Conservation (phyloP, 495 filamentous ascomycete species). For the Copromyces sp. region DNA sequence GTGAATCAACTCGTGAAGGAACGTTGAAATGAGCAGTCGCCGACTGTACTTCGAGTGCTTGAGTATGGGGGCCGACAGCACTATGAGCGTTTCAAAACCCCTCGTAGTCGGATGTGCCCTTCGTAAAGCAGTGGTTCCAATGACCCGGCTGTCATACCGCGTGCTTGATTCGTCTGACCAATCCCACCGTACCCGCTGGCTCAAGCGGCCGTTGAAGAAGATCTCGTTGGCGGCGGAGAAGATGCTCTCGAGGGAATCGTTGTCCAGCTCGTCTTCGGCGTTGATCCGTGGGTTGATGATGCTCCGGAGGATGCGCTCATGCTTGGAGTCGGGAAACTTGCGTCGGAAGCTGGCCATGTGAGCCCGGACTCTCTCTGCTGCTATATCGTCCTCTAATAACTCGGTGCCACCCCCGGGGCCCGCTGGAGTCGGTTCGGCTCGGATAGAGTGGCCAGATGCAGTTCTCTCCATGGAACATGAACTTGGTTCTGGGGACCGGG, state of each 20-base stretch:
- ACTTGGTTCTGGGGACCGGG: slow-evolving; percentile 2
- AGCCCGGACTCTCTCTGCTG: slow-evolving; percentile 29
- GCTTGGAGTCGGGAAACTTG: slow-evolving; percentile 34
- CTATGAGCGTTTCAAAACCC: slow-evolving; percentile 46
- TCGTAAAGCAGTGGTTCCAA: slow-evolving; percentile 45
- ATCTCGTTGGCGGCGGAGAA: slow-evolving; percentile 43
- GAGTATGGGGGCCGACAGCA: slow-evolving; percentile 42
- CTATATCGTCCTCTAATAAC: slow-evolving; percentile 28
- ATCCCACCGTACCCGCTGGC: slow-evolving; percentile 41
- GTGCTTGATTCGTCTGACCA: slow-evolving; percentile 31
- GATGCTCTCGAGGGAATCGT: slow-evolving; percentile 37
- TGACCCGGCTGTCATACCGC: slow-evolving; percentile 31
- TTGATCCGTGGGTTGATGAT: slow-evolving; percentile 35
- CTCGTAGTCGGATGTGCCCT: slow-evolving; percentile 20
- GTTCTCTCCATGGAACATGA: slow-evolving; percentile 21
- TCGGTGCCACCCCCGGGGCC: slow-evolving; percentile 15
- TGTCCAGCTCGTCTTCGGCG: slow-evolving; percentile 36
- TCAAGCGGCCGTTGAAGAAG: slow-evolving; percentile 42
- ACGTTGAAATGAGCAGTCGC: slow-evolving; percentile 44
- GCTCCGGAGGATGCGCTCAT: slow-evolving; percentile 38
- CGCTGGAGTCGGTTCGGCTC: slow-evolving; percentile 14
- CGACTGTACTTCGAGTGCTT: slow-evolving; percentile 35
- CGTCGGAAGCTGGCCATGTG: slow-evolving; percentile 33
- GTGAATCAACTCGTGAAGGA: slow-evolving; percentile 49
- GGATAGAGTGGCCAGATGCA: slow-evolving; percentile 24